A percentile compares a stretch with the other conserved stretches of the same genome.
Conservation (phyloP, 768 basidiomycete species). For the Rhodotorula babjevae region DNA sequence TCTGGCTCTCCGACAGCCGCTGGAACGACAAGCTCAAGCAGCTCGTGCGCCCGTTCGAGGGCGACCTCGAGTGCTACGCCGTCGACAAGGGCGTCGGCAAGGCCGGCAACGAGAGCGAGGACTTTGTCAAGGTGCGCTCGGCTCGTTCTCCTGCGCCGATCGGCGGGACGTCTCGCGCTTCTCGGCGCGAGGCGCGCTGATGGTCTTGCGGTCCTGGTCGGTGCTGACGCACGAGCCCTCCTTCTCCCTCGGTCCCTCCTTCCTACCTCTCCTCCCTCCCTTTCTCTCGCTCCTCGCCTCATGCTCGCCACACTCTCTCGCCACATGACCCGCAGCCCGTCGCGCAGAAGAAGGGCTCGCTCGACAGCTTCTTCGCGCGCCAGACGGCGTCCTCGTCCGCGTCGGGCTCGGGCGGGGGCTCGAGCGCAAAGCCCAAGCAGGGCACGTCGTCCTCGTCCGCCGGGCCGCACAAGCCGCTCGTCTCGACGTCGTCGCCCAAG, state of each 20-base stretch:
- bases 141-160: neutral
- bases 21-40: slow-evolving; percentile 63
- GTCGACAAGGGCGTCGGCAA: slow-evolving; percentile 55
- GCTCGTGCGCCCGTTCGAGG: slow-evolving; percentile 61
- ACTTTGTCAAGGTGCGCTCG: slow-evolving; percentile 56
- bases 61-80: slow-evolving; percentile 67
- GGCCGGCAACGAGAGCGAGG: slow-evolving; percentile 74
- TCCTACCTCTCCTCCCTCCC: too few relatives aligned
- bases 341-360: slow-evolving; percentile 24
- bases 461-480: neutral
- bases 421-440: too few relatives aligned
- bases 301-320: too few relatives aligned
- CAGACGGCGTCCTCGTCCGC: slow-evolving; percentile 6
- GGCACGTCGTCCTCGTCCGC: neutral
- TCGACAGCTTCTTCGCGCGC: slow-evolving; percentile 71
- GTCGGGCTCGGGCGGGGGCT: neutral
- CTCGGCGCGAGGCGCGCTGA: too few relatives aligned
- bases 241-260: too few relatives aligned
- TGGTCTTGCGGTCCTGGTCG: too few relatives aligned
- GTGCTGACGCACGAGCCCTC: neutral
- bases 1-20: slow-evolving; percentile 66
- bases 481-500: neutral
- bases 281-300: too few relatives aligned
- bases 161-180: too few relatives aligned
- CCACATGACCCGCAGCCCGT: slow-evolving; percentile 23